A percentile compares a stretch with the other conserved stretches of the same genome.
These are phyloP conservation scores for Leishmania turanica DNA, from an alignment of 208 protist genomes.

Conservation along the genomic window DNA sequence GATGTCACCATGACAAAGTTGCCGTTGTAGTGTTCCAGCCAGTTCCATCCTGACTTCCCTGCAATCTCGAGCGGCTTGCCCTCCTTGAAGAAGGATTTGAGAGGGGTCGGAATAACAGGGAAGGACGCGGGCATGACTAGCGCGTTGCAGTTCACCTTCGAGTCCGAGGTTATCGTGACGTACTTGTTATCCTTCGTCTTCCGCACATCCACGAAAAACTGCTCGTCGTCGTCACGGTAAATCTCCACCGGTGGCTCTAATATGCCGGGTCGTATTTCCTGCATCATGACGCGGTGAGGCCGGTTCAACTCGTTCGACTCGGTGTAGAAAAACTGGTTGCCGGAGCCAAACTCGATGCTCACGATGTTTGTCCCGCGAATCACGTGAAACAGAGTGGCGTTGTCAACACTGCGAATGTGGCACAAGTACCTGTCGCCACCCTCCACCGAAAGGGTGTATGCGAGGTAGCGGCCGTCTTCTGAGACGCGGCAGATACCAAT, in stretches of 20 bases:
- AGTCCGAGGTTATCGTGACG: constrained; percentile 88
- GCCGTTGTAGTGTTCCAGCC: constrained; percentile 88
- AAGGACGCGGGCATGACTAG: constrained; percentile 84
- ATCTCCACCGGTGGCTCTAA: constrained; percentile 80
- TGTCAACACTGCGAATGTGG: constrained; percentile 90
- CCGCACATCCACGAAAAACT: constrained; percentile 90
- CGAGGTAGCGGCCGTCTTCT: constrained; percentile 86
- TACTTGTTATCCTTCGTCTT: constrained; percentile 90
- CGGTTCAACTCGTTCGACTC: constrained; percentile 91
- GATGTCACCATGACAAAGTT: constrained; percentile 89
- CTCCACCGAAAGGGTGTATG: constrained; percentile 90
- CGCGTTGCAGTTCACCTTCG: constrained; percentile 79
- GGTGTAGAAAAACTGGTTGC: constrained; percentile 90
- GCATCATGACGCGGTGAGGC: constrained; percentile 87
- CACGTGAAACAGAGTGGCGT: constrained; percentile 88
- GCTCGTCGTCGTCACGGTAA: constrained; percentile 88
- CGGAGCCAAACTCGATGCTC: constrained; percentile 89
- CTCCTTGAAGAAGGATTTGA: constrained; percentile 73
- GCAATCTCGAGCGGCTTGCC: constrained; percentile 78
- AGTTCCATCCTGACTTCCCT: constrained; percentile 81
- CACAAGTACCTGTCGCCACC: constrained; percentile 91
- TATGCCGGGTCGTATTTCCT: constrained; percentile 89
- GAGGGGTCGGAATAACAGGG: constrained; percentile 69
- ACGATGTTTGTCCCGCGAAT: constrained; percentile 92
- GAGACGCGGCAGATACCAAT: constrained; percentile 90